Evolutionary conservation across 345 rosid genomes (phyloP).

Genomic region (Clausena lansium): DNA sequence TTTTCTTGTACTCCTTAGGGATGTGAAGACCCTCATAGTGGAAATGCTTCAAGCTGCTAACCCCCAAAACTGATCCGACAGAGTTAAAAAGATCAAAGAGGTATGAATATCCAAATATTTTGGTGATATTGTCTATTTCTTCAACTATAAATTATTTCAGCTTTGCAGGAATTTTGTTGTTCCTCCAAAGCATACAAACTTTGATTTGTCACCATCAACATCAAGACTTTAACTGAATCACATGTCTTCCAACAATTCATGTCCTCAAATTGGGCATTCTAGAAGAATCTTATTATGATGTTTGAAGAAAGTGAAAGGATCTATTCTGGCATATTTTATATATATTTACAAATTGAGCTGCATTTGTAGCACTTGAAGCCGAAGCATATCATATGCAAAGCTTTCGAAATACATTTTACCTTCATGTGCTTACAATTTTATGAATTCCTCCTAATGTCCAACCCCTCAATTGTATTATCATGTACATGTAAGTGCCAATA

Average conservation of each 20-base stretch:
- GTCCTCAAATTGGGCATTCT: neutral
- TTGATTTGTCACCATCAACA: neutral
- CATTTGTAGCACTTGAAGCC: too few relatives aligned
- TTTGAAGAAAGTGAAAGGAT: neutral
- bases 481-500: neutral
- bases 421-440: neutral
- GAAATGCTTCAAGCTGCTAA: constrained; percentile 89
- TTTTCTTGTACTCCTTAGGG: constrained; percentile 47
- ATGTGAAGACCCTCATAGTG: constrained; percentile 79
- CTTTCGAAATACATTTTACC: neutral
- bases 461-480: neutral
- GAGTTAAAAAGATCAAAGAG: constrained; percentile 11
- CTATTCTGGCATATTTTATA: neutral
- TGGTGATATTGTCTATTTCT: neutral
- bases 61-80: constrained; percentile 30
- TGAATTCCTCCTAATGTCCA: neutral
- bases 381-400: neutral
- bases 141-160: neutral
- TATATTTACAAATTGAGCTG: neutral
- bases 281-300: neutral
- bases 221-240: neutral
- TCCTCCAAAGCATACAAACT: neutral
- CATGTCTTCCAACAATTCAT: neutral
- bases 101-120: neutral
- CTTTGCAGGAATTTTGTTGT: neutral